These are phyloP conservation scores for Apiospora saccharicola DNA, from an alignment of 2,329 filamentous ascomycete genomes.

Conservation along the genomic window DNA sequence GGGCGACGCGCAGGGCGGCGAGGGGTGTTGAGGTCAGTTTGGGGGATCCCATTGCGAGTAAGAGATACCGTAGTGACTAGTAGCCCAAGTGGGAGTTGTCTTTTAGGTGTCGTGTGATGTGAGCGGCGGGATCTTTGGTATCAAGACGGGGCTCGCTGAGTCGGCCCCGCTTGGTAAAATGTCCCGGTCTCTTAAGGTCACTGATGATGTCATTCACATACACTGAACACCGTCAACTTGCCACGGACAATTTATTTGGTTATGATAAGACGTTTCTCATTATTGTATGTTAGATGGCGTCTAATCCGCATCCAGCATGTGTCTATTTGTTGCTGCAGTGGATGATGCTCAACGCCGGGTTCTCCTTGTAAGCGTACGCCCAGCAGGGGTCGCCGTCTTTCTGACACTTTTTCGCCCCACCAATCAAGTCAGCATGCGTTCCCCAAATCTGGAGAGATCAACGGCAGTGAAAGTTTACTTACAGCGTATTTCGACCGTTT, in stretches of 20 bases:
- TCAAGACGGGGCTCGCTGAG: not conserved
- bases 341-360: not conserved
- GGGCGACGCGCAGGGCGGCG: slow-evolving; percentile 61
- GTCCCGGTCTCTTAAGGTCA: not conserved
- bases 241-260: not conserved
- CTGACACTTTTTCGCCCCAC: not conserved
- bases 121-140: not conserved
- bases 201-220: not conserved
- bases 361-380: slow-evolving; percentile 17
- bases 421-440: not conserved
- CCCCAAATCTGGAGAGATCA: too few species aligned
- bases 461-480: not conserved
- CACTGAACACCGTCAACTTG: not conserved
- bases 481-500: slow-evolving; percentile 21
- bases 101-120: not conserved
- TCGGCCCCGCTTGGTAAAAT: not conserved
- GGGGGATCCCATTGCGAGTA: slow-evolving; percentile 25
- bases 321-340: slow-evolving; percentile 20
- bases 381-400: slow-evolving; percentile 19
- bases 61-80: not conserved
- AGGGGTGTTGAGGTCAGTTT: slow-evolving; percentile 45
- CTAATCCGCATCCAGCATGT: not conserved
- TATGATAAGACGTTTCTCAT: not conserved
- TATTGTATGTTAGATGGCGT: too few species aligned
- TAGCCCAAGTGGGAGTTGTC: not conserved